phyloP scores from a whole-genome alignment of 768 basidiomycete species.

The Flagelloscypha sp. region DNA sequence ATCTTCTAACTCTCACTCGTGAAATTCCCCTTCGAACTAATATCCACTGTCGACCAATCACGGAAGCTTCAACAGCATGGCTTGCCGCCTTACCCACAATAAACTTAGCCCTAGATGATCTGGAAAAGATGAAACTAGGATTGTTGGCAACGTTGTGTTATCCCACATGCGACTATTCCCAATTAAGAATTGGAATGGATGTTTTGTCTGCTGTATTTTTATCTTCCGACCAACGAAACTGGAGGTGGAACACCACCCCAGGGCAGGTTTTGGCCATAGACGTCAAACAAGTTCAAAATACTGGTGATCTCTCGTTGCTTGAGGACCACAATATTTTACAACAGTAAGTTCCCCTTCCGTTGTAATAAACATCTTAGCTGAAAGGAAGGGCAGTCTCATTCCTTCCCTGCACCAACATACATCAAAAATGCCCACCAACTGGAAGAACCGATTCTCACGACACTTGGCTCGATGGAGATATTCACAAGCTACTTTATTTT shows the following conservation, averaged over 20 bases:
- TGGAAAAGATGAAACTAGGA: constrained; percentile 31
- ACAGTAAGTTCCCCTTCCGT: constrained; percentile 22
- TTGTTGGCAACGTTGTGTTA: constrained; percentile 52
- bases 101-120: constrained; percentile 15
- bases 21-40: constrained; percentile 32
- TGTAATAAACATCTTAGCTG: constrained; percentile 3
- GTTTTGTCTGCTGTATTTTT: constrained; percentile 23
- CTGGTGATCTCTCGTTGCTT: constrained; percentile 16
- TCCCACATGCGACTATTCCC: constrained; percentile 48
- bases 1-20: constrained; percentile 25
- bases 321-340: constrained; percentile 24
- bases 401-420: constrained; percentile 27
- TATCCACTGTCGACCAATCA: constrained; percentile 24
- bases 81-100: constrained; percentile 14
- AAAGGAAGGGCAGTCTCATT: constrained; percentile 25
- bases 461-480: constrained; percentile 29
- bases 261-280: constrained; percentile 1
- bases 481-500: constrained; percentile 19
- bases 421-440: constrained; percentile 24
- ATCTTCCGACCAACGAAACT: neutral
- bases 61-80: constrained; percentile 25
- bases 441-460: constrained; percentile 33
- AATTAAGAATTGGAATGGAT: constrained; percentile 45
- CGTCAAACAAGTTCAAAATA: neutral
- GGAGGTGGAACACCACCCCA: constrained; percentile 1